phyloP scores from a whole-genome alignment of 805 yeast genomes.

The Nakazawaea ishiwadae region DNA sequence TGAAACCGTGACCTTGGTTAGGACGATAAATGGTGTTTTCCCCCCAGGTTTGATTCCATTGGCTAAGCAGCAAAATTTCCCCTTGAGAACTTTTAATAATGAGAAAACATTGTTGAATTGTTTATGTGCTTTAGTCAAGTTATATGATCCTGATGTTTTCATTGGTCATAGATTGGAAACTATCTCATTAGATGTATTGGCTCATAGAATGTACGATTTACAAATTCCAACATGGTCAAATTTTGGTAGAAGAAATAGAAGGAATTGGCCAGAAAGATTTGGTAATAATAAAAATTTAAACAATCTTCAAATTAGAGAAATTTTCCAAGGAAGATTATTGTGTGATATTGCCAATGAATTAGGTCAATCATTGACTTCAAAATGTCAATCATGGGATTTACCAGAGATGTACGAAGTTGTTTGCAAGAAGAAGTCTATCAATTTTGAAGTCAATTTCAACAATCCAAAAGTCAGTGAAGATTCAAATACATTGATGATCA shows the following conservation, averaged over 20 bases:
- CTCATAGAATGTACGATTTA: constrained; percentile 75
- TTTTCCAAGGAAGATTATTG: constrained; percentile 78
- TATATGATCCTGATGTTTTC: constrained; percentile 85
- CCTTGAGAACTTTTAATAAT: constrained; percentile 56
- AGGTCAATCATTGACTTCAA: constrained; percentile 87
- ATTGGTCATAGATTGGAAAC: constrained; percentile 85
- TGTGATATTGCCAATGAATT: constrained; percentile 93
- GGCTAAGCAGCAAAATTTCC: constrained; percentile 50
- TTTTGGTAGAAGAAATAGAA: constrained; percentile 78
- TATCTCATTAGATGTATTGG: constrained; percentile 70
- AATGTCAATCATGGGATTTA: constrained; percentile 93
- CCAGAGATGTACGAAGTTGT: constrained; percentile 86
- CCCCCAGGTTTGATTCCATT: constrained; percentile 73
- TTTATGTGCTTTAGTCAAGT: constrained; percentile 64
- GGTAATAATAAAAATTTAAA: constrained; percentile 49
- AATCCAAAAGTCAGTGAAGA: constrained; percentile 63
- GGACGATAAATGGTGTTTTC: constrained; percentile 69
- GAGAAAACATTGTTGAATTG: constrained; percentile 74
- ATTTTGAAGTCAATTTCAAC: constrained; percentile 71
- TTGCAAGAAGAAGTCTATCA: constrained; percentile 55
- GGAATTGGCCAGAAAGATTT: constrained; percentile 72
- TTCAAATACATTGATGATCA: constrained; percentile 61
- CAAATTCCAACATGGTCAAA: constrained; percentile 74
- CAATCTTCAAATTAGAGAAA: constrained; percentile 56
- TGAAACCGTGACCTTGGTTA: constrained; percentile 63